Conservation (phyloP, 805 yeast species). For the Wickerhamomyces kurtzmanii region DNA sequence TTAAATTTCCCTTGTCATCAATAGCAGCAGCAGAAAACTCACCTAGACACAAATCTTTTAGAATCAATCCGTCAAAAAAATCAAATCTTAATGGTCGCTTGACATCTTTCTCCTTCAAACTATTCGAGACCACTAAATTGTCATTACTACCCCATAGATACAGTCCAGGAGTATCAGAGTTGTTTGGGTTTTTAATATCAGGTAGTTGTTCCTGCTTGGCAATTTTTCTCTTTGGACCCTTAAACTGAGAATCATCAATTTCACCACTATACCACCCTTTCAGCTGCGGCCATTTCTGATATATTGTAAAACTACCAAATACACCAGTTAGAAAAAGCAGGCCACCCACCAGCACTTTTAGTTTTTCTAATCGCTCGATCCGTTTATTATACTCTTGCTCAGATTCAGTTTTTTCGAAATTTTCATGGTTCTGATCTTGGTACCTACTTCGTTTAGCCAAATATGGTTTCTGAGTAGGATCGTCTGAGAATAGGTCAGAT, state of each 20-base stretch:
- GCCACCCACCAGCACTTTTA: slow-evolving; percentile 36
- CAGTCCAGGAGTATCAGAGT: slow-evolving; percentile 41
- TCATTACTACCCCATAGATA: slow-evolving; percentile 56
- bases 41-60: slow-evolving; percentile 47
- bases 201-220: slow-evolving; percentile 17
- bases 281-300: slow-evolving; percentile 23
- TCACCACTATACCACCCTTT: slow-evolving; percentile 20
- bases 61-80: slow-evolving; percentile 50
- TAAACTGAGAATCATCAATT: slow-evolving; percentile 14
- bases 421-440: slow-evolving; percentile 10
- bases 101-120: slow-evolving; percentile 20
- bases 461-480: slow-evolving; percentile 16
- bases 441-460: slow-evolving; percentile 15
- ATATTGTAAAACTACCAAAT: slow-evolving; percentile 28
- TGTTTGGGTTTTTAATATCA: slow-evolving; percentile 21
- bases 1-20: slow-evolving; percentile 59
- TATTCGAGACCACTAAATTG: slow-evolving; percentile 21
- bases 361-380: slow-evolving; percentile 30
- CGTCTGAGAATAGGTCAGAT: slow-evolving; percentile 19
- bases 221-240: slow-evolving; percentile 11
- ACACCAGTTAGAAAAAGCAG: slow-evolving; percentile 26
- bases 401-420: slow-evolving; percentile 7
- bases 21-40: slow-evolving; percentile 40
- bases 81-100: slow-evolving; percentile 50
- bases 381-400: slow-evolving; percentile 15